These are phyloP conservation scores for Fusarium sp. DNA, from an alignment of 2,329 filamentous ascomycete genomes.

Conservation along the genomic window DNA sequence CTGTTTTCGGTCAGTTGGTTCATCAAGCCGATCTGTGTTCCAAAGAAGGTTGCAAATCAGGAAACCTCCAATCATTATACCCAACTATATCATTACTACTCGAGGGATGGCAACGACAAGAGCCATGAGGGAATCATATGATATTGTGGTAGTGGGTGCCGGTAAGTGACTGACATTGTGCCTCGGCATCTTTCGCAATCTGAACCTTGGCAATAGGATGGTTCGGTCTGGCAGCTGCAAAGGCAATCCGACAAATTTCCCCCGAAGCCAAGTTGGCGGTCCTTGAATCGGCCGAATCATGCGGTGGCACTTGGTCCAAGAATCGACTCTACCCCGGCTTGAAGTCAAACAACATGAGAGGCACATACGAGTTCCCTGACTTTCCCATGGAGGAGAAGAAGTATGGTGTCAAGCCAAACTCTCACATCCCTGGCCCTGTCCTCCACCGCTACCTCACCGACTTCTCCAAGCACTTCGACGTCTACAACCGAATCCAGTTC, in stretches of 20 bases:
- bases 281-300: conserved; percentile 61
- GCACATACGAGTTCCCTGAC: conserved; percentile 73
- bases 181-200: not conserved
- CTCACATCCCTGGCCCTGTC: conserved; percentile 52
- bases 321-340: conserved; percentile 70
- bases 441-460: conserved; percentile 53
- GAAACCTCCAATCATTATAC: not conserved
- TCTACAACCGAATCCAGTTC: conserved; percentile 62
- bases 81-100: not conserved
- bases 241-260: conserved; percentile 63
- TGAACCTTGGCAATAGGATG: conserved; percentile 50
- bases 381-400: conserved; percentile 67
- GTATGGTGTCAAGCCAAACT: conserved; percentile 52
- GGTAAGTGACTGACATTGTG: conserved; percentile 15
- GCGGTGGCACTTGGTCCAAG: conserved; percentile 72
- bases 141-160: conserved; percentile 40
- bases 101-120: not conserved
- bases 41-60: not conserved
- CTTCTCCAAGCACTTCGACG: conserved; percentile 58
- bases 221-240: conserved; percentile 64
- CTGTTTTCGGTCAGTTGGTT: not conserved
- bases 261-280: conserved; percentile 60
- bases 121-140: conserved; percentile 31
- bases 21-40: not conserved
- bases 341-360: conserved; percentile 73